Evolutionary conservation across 306 rosid genomes (phyloP), one percentile per base, ranked within the genome.

Genomic region (Casuarina glauca): DNA sequence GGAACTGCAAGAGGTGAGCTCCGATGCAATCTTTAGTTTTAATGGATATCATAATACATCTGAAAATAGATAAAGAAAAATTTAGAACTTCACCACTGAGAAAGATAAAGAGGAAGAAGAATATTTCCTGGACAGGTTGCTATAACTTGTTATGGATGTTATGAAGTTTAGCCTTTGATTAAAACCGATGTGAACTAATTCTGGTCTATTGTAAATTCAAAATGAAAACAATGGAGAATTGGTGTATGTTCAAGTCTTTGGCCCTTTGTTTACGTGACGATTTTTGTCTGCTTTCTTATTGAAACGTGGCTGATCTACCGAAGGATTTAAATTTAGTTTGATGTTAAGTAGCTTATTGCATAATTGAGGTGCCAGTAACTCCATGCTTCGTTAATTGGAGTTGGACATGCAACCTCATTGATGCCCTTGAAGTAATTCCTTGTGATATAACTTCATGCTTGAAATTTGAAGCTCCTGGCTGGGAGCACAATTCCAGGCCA

Each of bases 1-100:
- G 99, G 99, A 88, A 96, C 99, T 60, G 99, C 99, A 79, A 96
- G 99, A 91, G 99, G 99, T 91, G 87, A 88, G 85, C 77, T 42
- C 60, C 68, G 76, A 67, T 53, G 32, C 32, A 26, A 26, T 26
- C 46, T 63, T 63, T 19, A 63, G 69, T 63, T 63, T 38, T 15
- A 63, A 63, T 12, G 19, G 45, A 12, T 63, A 63, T 38, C 39
- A 3, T 63, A 16, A 63, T 38, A 63, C 43, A 13, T 62, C 11
- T 62, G 69, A 4, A 63, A 63, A 13, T 44, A 38, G 2, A 1
- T 26, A 58, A 58, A 36, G 41, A 62, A 38, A 26, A 63, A 38
- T 63, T 17, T 63, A 13, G 11, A 63, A 63, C 42, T 39, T 63
- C 46, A 5, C 32, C 32, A 26, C 32, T 26, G 32, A 26, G 32